phyloP scores from a whole-genome alignment of 257 asterid genomes.

The Vinca minor region DNA sequence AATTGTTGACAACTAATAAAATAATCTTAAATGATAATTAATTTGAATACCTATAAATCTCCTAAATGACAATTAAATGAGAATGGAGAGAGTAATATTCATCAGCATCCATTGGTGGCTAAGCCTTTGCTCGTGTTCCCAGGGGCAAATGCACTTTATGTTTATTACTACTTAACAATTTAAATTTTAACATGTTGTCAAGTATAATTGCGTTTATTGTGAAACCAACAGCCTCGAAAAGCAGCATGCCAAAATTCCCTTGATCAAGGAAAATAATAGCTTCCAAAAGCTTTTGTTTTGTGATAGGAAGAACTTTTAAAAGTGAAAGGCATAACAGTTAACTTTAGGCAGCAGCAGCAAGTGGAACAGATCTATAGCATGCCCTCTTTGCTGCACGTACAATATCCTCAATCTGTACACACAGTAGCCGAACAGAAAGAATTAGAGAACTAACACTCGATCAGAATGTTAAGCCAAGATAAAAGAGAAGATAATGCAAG shows the following conservation, averaged over 20 bases:
- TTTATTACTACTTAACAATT: no score
- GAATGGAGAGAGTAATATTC: no score
- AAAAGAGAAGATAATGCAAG: neutral
- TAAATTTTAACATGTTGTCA: no score
- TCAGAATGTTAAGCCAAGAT: neutral
- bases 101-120: no score
- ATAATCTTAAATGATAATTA: no score
- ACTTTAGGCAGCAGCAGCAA: slow-evolving; percentile 28
- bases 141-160: no score
- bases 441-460: neutral
- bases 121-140: no score
- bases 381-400: slow-evolving; percentile 38
- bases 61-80: no score
- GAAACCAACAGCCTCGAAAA: neutral
- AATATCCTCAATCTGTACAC: slow-evolving; percentile 34
- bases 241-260: neutral
- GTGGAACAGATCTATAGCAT: slow-evolving; percentile 31
- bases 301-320: neutral
- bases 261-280: neutral
- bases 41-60: no score
- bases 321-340: slow-evolving; percentile 4
- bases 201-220: neutral
- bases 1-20: no score
- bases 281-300: neutral
- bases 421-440: neutral